These are phyloP conservation scores for Phytopythium cucurbitacearum DNA, from an alignment of 352 stramenopile genomes.

Conservation along the genomic window DNA sequence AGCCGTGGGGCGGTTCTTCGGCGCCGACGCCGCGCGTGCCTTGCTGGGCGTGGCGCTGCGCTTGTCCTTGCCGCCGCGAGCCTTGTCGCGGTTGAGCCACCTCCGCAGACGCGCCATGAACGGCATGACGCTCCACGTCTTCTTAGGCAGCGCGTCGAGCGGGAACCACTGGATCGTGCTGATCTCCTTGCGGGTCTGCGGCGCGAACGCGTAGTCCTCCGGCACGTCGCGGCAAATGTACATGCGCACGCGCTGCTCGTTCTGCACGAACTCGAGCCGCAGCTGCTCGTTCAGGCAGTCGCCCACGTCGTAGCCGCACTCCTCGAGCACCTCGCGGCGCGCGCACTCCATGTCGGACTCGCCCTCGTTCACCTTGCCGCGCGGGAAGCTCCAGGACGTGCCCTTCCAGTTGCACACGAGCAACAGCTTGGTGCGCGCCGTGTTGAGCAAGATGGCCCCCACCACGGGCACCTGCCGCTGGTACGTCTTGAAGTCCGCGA, in stretches of 20 bases:
- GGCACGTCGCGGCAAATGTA: slow-evolving; percentile 91
- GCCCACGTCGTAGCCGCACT: slow-evolving; percentile 88
- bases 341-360: slow-evolving; percentile 88
- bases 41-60: slow-evolving; percentile 35
- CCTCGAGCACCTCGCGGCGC: slow-evolving; percentile 89
- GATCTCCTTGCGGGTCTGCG: slow-evolving; percentile 95
- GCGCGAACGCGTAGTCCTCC: slow-evolving; percentile 90
- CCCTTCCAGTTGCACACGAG: slow-evolving; percentile 91
- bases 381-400: slow-evolving; percentile 90
- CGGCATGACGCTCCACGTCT: slow-evolving; percentile 92
- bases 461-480: slow-evolving; percentile 94
- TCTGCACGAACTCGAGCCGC: slow-evolving; percentile 81
- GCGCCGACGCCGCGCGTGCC: slow-evolving; percentile 65
- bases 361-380: slow-evolving; percentile 92
- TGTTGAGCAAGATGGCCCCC: slow-evolving; percentile 92
- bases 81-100: slow-evolving; percentile 87
- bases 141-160: slow-evolving; percentile 89
- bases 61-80: slow-evolving; percentile 38
- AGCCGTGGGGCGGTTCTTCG: slow-evolving; percentile 54
- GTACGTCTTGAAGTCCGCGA: slow-evolving; percentile 93
- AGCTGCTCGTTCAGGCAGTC: slow-evolving; percentile 76
- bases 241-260: slow-evolving; percentile 89
- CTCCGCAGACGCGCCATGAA: slow-evolving; percentile 88
- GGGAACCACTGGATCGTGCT: slow-evolving; percentile 90
- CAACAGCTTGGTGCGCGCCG: slow-evolving; percentile 79